phyloP scores from a whole-genome alignment of 768 basidiomycete species.

The Auricularia sp. region DNA sequence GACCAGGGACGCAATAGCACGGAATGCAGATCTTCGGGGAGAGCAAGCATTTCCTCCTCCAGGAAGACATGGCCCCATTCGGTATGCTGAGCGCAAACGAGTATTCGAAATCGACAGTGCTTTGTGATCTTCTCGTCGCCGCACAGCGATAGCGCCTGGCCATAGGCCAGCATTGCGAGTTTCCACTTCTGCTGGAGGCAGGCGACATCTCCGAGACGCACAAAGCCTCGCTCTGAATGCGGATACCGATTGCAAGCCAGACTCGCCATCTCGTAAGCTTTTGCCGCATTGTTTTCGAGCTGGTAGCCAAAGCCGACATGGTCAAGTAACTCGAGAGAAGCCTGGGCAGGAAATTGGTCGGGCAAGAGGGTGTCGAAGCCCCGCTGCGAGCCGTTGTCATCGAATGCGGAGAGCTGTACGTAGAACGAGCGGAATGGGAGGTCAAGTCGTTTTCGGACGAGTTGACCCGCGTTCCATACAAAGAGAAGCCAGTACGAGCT shows the following conservation, averaged over 20 bases:
- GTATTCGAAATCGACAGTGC: slow-evolving; percentile 38
- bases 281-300: slow-evolving; percentile 23
- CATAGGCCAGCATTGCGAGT: slow-evolving; percentile 46
- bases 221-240: slow-evolving; percentile 34
- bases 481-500: slow-evolving; percentile 33
- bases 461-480: slow-evolving; percentile 46
- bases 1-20: slow-evolving; percentile 35
- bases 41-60: slow-evolving; percentile 30
- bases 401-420: slow-evolving; percentile 34
- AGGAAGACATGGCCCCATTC: slow-evolving; percentile 43
- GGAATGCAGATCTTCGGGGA: slow-evolving; percentile 24
- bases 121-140: slow-evolving; percentile 24
- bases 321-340: slow-evolving; percentile 29
- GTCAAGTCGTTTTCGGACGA: slow-evolving; percentile 36
- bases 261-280: slow-evolving; percentile 25
- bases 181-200: slow-evolving; percentile 27
- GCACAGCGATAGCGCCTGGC: slow-evolving; percentile 31
- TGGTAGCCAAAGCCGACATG: slow-evolving; percentile 39
- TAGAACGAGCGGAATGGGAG: slow-evolving; percentile 46
- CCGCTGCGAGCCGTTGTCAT: slow-evolving; percentile 33
- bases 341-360: slow-evolving; percentile 20
- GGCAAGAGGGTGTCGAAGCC: slow-evolving; percentile 35
- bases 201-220: slow-evolving; percentile 40
- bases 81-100: slow-evolving; percentile 34
- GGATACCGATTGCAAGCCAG: slow-evolving; percentile 23